Percentiles rank a stretch among this genome's conserved stretches.
These are phyloP conservation scores for Rhododendron vialii DNA, from an alignment of 148 eudicot genomes.

Conservation along the genomic window DNA sequence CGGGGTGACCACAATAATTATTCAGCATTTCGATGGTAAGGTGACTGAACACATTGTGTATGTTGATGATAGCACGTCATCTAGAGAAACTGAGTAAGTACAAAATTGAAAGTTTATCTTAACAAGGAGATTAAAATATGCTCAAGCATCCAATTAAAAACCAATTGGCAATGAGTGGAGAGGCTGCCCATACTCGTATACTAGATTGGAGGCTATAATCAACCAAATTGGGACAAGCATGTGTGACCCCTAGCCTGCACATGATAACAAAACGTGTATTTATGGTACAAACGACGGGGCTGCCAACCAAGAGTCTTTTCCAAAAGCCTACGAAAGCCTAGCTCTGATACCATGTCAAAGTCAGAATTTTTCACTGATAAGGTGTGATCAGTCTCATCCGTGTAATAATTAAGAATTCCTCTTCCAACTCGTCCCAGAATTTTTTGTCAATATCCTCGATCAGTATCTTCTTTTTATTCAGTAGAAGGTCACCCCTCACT, in stretches of 20 bases:
- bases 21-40: background rate
- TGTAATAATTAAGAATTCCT: too few relatives aligned
- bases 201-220: background rate
- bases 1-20: background rate
- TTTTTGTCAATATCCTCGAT: too few relatives aligned
- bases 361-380: too few relatives aligned
- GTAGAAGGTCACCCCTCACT: too few relatives aligned
- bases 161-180: background rate
- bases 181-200: background rate
- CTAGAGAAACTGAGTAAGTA: background rate
- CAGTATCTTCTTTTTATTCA: too few relatives aligned
- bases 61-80: background rate
- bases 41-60: background rate
- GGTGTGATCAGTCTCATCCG: too few relatives aligned
- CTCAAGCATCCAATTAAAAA: background rate
- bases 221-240: background rate
- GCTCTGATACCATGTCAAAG: background rate
- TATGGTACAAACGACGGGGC: background rate
- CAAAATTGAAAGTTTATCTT: background rate
- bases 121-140: background rate
- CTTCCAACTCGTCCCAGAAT: too few relatives aligned
- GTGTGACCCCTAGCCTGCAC: background rate
- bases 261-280: background rate
- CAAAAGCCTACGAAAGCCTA: background rate
- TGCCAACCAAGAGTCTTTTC: background rate